Conservation (phyloP, 257 asterid genomes). For the Solanum appendiculatum region DNA sequence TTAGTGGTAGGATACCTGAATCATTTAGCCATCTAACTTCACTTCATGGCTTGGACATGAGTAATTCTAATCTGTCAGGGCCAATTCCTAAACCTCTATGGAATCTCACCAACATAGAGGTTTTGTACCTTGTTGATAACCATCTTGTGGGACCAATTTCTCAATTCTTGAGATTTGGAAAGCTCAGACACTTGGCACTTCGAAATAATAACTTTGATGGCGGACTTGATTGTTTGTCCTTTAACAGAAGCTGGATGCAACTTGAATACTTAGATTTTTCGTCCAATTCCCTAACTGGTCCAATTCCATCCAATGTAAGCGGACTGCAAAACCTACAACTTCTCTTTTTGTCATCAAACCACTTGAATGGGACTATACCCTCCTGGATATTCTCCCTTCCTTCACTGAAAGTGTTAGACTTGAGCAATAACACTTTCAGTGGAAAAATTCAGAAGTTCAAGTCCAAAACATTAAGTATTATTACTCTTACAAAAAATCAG, state of each 20-base stretch:
- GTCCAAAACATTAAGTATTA: accelerated
- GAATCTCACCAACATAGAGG: not conserved
- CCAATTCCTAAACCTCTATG: not conserved
- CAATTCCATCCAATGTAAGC: not conserved
- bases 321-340: not conserved
- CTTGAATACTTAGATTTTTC: not conserved
- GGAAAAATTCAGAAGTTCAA: not conserved
- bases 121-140: not conserved
- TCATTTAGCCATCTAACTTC: not conserved
- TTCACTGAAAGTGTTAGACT: accelerated
- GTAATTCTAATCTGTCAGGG: not conserved
- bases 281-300: not conserved
- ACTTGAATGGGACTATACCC: not conserved
- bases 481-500: not conserved
- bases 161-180: not conserved
- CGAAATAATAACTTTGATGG: not conserved
- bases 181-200: not conserved
- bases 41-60: not conserved
- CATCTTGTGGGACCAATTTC: not conserved
- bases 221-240: not conserved
- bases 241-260: not conserved
- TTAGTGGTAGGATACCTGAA: constrained; percentile 2
- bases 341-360: not conserved
- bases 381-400: not conserved
- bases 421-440: not conserved